These are phyloP conservation scores for Danielia reshetovae DNA, from an alignment of 805 yeast genomes.

Conservation along the genomic window DNA sequence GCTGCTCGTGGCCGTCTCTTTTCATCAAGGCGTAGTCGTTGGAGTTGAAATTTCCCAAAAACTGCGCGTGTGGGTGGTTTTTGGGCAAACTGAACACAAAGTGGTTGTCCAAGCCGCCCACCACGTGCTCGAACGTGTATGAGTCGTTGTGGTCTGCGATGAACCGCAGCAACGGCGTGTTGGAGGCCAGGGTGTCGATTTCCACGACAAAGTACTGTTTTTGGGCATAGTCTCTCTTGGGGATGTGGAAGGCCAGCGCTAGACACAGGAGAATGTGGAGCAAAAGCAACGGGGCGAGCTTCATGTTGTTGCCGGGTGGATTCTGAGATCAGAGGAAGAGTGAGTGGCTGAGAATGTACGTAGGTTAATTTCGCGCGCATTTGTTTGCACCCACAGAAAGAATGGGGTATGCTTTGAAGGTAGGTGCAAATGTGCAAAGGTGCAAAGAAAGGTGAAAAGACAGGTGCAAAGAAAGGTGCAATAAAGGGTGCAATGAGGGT, in stretches of 20 bases:
- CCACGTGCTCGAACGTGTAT: slow-evolving; percentile 56
- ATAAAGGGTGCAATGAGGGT: too few relatives aligned
- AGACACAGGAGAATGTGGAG: slow-evolving; percentile 8
- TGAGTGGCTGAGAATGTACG: too few relatives aligned
- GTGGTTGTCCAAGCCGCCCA: slow-evolving; percentile 57
- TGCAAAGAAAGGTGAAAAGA: too few relatives aligned
- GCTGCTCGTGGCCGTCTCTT: slow-evolving; percentile 25
- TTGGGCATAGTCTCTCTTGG: slow-evolving; percentile 42
- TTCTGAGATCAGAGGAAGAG: too few relatives aligned
- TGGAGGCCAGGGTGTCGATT: slow-evolving; percentile 27
- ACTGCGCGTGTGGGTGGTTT: slow-evolving; percentile 27
- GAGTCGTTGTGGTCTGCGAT: slow-evolving; percentile 31
- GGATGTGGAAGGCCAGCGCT: slow-evolving; percentile 10
- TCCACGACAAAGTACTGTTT: slow-evolving; percentile 65
- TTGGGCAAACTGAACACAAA: slow-evolving; percentile 61
- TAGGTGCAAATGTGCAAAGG: too few relatives aligned
- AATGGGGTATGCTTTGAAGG: too few relatives aligned
- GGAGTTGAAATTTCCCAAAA: slow-evolving; percentile 34
- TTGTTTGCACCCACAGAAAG: neutral
- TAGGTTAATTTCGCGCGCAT: too few relatives aligned
- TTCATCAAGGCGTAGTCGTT: slow-evolving; percentile 24
- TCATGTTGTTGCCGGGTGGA: slow-evolving; percentile 8
- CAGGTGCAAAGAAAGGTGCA: too few relatives aligned
- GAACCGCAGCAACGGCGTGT: slow-evolving; percentile 32
- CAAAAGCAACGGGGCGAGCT: slow-evolving; percentile 4